These are phyloP conservation scores for Malassezia pachydermatis DNA, from an alignment of 1,284 basidiomycete species.

Conservation along the genomic window DNA sequence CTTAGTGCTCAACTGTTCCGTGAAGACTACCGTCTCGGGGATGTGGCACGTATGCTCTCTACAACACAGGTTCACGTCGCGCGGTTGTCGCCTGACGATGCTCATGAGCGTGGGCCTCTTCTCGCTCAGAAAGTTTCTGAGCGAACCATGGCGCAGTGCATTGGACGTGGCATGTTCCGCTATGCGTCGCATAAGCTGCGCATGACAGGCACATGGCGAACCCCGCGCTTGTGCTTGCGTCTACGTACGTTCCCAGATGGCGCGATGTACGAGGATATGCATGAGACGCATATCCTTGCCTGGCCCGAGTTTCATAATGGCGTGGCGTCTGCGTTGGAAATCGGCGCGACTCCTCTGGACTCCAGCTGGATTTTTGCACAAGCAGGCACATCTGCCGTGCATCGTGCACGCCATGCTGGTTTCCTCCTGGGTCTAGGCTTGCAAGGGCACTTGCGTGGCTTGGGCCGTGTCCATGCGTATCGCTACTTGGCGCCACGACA, in stretches of 20 bases:
- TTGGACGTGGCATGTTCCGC: conserved; percentile 40
- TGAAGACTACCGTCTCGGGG: conserved; percentile 35
- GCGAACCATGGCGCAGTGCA: conserved; percentile 34
- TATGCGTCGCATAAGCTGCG: conserved; percentile 31
- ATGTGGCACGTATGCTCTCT: conserved; percentile 38
- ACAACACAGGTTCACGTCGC: conserved; percentile 26
- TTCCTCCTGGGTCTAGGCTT: conserved; percentile 86
- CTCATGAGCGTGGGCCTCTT: conserved; percentile 16
- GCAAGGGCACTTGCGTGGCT: conserved; percentile 72
- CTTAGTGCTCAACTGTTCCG: conserved; percentile 37
- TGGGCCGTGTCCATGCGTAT: conserved; percentile 73
- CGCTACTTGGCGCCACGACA: conserved; percentile 89
- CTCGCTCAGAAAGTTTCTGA: conserved; percentile 20
- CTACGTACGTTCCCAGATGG: conserved; percentile 31
- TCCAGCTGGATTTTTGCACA: conserved; percentile 45
- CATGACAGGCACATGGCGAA: conserved; percentile 32
- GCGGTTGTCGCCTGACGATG: conserved; percentile 26
- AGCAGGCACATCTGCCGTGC: conserved; percentile 20
- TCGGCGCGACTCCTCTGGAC: conserved; percentile 58
- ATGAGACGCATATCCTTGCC: conserved; percentile 50
- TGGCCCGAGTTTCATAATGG: conserved; percentile 99
- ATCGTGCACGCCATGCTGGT: conserved; percentile 86
- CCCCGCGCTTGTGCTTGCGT: conserved; percentile 28
- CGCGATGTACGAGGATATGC: conserved; percentile 20
- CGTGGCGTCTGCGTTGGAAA: conserved; percentile 70